Evolutionary conservation across 306 rosid species (phyloP).

Genomic region (Hippophae tibetana): DNA sequence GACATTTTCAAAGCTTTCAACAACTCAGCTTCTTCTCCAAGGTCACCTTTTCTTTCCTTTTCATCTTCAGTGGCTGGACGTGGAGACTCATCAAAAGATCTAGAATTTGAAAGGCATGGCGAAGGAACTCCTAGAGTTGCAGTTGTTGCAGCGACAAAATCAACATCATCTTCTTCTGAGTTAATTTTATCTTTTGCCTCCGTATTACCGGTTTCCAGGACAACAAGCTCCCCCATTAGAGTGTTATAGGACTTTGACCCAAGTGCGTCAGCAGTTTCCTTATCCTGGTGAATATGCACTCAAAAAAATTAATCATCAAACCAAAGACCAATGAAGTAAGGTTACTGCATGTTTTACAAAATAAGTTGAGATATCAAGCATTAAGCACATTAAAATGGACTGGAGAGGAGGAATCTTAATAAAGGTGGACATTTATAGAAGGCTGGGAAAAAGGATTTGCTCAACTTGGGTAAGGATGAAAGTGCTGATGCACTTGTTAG

Average conservation of each 20-base stretch:
- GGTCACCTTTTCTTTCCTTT: constrained; percentile 60
- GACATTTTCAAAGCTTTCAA: constrained; percentile 65
- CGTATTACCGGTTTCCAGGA: constrained; percentile 64
- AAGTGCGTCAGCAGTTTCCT: constrained; percentile 59
- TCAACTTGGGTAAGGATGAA: background rate
- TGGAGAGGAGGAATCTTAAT: background rate
- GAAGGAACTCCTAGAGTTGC: constrained; percentile 97
- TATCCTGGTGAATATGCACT: constrained; percentile 47
- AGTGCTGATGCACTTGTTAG: too few relatives aligned
- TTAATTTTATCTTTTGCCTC: constrained; percentile 31
- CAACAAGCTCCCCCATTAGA: constrained; percentile 88
- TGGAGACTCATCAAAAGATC: constrained; percentile 75
- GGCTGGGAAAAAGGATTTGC: background rate
- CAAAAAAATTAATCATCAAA: constrained; percentile 20
- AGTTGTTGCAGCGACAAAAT: constrained; percentile 97
- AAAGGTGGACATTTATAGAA: background rate
- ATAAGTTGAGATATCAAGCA: background rate
- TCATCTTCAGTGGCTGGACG: constrained; percentile 40
- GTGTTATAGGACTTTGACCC: constrained; percentile 86
- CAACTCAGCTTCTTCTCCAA: constrained; percentile 83
- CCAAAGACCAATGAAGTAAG: constrained; percentile 17
- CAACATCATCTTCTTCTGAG: constrained; percentile 79
- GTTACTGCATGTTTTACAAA: constrained; percentile 3
- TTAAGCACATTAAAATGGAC: background rate
- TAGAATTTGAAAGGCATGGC: constrained; percentile 68